These are phyloP conservation scores for Penicillium sp. DNA, from an alignment of 2,329 filamentous ascomycete genomes.

Conservation along the genomic window DNA sequence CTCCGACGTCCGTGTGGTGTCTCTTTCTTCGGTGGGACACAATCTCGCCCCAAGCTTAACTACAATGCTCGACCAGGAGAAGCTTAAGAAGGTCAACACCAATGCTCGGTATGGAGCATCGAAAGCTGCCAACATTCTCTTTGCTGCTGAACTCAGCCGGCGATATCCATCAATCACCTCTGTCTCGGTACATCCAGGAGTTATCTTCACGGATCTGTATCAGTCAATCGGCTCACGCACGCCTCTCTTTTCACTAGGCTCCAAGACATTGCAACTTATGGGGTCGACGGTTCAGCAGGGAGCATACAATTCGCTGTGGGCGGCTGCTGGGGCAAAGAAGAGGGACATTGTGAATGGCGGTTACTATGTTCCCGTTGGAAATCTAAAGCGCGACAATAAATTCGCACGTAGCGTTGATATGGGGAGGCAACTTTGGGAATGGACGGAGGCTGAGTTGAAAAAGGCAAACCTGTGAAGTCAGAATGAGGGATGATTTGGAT, in stretches of 20 bases:
- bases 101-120: slow-evolving; percentile 44
- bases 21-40: slow-evolving; percentile 33
- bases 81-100: slow-evolving; percentile 31
- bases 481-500: background rate
- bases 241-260: slow-evolving; percentile 3
- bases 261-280: slow-evolving; percentile 15
- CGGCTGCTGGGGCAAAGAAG: slow-evolving; percentile 26
- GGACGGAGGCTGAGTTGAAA: slow-evolving; percentile 33
- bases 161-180: slow-evolving; percentile 34
- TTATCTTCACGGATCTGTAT: slow-evolving; percentile 38
- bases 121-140: slow-evolving; percentile 50
- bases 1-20: slow-evolving; percentile 29
- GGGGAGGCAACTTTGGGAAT: slow-evolving; percentile 34
- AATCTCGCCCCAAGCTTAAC: slow-evolving; percentile 26
- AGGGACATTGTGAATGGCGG: slow-evolving; percentile 27
- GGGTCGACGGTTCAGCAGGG: slow-evolving; percentile 23
- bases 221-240: slow-evolving; percentile 15
- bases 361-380: slow-evolving; percentile 34
- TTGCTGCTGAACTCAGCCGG: slow-evolving; percentile 42
- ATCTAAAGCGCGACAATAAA: slow-evolving; percentile 25
- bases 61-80: slow-evolving; percentile 31
- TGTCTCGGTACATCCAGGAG: slow-evolving; percentile 50
- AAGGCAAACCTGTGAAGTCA: slow-evolving; percentile 3
- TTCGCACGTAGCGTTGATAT: slow-evolving; percentile 26
- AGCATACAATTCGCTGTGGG: slow-evolving; percentile 32